These are phyloP conservation scores for Staphylotrichum tortipilum DNA, from an alignment of 495 filamentous ascomycete genomes.

Conservation along the genomic window DNA sequence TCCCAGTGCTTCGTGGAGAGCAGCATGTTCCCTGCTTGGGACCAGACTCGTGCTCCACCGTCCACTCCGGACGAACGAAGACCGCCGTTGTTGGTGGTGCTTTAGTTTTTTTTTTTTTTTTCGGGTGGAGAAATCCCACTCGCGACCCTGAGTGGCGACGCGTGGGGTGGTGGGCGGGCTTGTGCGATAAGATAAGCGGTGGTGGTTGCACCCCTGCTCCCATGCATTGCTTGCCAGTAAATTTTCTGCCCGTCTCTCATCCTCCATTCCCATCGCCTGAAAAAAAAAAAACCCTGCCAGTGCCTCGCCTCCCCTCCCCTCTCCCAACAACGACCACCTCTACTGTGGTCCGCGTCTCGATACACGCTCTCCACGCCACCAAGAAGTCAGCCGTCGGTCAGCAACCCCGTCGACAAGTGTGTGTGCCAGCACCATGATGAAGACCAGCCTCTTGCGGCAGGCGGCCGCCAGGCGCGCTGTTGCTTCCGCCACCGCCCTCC, in stretches of 20 bases:
- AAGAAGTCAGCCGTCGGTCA: neutral
- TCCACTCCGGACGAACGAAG: too few relatives aligned
- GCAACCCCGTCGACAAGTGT: neutral
- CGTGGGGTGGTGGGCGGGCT: too few relatives aligned
- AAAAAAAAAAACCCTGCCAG: conserved; percentile 1
- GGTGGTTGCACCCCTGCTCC: neutral
- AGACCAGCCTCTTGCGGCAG: conserved; percentile 22
- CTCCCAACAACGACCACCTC: neutral
- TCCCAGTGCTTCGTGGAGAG: too few relatives aligned
- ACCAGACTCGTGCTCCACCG: too few relatives aligned
- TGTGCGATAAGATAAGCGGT: conserved; percentile 11
- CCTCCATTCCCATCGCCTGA: neutral
- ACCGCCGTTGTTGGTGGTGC: too few relatives aligned
- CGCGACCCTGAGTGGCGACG: neutral
- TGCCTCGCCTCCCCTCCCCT: too few relatives aligned
- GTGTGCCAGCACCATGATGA: conserved; percentile 18
- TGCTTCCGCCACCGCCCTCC: conserved; percentile 13
- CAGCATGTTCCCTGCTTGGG: too few relatives aligned
- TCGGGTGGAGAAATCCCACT: too few relatives aligned
- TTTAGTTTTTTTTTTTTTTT: too few relatives aligned
- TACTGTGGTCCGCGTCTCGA: neutral
- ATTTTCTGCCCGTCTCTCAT: conserved; percentile 9
- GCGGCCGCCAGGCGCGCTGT: conserved; percentile 22
- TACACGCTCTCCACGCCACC: neutral
- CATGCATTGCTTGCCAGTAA: neutral